Conservation (phyloP, 495 filamentous ascomycete species). For the Xanthoparmelia taractica region DNA sequence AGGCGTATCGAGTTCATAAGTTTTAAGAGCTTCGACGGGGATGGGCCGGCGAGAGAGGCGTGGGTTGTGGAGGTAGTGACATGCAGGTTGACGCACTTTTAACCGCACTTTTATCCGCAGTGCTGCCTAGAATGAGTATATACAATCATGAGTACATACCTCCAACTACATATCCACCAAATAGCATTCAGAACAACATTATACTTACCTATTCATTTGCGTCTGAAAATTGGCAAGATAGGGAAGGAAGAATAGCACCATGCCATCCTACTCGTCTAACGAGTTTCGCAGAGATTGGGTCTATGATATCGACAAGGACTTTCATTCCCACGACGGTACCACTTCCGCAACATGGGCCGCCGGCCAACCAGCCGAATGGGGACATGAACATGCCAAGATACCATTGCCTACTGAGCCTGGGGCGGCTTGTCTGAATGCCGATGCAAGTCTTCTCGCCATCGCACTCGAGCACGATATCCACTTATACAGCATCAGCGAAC, state of each 20-base stretch:
- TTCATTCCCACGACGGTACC: background rate
- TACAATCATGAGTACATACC: no score
- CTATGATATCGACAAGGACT: constrained; percentile 3
- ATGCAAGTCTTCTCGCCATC: constrained; percentile 1
- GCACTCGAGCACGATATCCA: constrained; percentile 3
- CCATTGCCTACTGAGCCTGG: background rate
- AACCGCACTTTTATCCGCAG: no score
- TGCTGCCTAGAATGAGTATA: no score
- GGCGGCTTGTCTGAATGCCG: constrained; percentile 2
- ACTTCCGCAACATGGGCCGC: constrained; percentile 6
- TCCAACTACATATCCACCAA: no score
- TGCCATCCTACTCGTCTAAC: background rate
- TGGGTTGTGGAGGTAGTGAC: constrained; percentile 42
- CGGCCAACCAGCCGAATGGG: constrained; percentile 3
- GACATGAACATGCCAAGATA: constrained; percentile 2
- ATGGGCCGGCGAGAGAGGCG: constrained; percentile 59
- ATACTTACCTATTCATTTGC: no score
- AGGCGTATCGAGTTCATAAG: constrained; percentile 30
- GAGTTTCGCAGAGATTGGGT: constrained; percentile 7
- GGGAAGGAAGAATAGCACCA: no score
- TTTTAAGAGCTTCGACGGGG: constrained; percentile 28
- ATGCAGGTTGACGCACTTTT: no score
- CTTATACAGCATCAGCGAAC: background rate
- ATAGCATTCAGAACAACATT: no score
- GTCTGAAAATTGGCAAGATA: no score